Evolutionary conservation across 139 green algal genomes (phyloP).

Genomic region (Tetratostichococcus sp.): DNA sequence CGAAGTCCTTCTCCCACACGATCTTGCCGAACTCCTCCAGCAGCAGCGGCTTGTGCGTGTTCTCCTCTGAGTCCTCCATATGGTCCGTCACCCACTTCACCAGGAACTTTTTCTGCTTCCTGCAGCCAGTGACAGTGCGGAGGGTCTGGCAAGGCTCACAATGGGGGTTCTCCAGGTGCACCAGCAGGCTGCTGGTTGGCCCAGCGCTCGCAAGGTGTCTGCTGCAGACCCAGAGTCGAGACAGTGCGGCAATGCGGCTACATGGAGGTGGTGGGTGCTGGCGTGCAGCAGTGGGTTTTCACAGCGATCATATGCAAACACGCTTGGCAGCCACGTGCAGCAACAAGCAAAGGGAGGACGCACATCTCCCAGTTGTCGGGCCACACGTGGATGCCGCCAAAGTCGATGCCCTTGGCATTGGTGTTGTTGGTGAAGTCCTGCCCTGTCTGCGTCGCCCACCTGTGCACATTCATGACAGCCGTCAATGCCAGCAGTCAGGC

Average conservation of each 20-base stretch:
- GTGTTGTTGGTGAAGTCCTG: constrained; percentile 77
- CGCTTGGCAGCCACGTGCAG: too few relatives aligned
- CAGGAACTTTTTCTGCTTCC: constrained; percentile 27
- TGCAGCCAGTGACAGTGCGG: neutral
- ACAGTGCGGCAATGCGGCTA: neutral
- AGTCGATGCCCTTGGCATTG: constrained; percentile 60
- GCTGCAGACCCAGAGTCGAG: too few relatives aligned
- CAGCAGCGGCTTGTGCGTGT: constrained; percentile 40
- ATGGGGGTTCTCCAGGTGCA: too few relatives aligned
- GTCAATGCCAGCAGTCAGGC: too few relatives aligned
- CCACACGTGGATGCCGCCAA: constrained; percentile 66
- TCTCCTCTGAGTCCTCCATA: constrained; percentile 27
- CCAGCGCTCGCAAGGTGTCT: too few relatives aligned
- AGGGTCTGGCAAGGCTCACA: too few relatives aligned
- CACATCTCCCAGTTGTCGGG: constrained; percentile 60
- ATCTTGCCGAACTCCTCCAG: constrained; percentile 57
- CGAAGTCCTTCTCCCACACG: constrained; percentile 12
- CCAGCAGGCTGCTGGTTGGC: too few relatives aligned
- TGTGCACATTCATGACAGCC: constrained; percentile 2
- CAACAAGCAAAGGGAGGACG: too few relatives aligned
- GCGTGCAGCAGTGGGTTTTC: too few relatives aligned
- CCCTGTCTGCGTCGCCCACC: constrained; percentile 51
- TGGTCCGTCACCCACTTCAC: constrained; percentile 48
- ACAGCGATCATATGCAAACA: too few relatives aligned
- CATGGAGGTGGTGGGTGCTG: too few relatives aligned